Evolutionary conservation across 345 rosid species (phyloP).

Genomic region (Eucalyptus paniculata): DNA sequence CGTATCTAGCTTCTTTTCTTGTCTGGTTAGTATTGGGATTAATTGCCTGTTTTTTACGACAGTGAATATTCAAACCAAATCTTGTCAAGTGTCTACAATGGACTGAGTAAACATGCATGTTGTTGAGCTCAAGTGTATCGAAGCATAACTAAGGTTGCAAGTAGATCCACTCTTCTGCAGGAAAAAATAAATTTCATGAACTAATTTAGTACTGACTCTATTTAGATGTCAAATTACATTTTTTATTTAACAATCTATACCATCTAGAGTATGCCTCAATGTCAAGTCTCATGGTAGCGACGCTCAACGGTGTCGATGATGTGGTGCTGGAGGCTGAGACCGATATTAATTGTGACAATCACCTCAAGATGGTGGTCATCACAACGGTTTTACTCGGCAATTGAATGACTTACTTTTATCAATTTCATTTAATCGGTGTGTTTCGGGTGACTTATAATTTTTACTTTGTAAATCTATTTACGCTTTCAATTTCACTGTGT

Average conservation of each 20-base stretch:
- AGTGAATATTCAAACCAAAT: not conserved
- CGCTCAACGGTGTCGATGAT: not conserved
- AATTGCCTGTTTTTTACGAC: no score
- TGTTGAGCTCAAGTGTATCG: fast-evolving
- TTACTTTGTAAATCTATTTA: no score
- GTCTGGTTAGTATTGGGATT: not conserved
- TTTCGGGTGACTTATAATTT: not conserved
- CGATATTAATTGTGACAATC: not conserved
- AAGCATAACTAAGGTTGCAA: not conserved
- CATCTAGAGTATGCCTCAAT: not conserved
- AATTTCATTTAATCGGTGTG: fast-evolving
- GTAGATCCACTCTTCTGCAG: not conserved
- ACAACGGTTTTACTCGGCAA: not conserved
- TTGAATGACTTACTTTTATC: not conserved
- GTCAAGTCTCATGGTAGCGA: not conserved
- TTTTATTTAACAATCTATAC: not conserved
- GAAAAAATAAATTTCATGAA: not conserved
- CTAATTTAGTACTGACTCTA: not conserved
- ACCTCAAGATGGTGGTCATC: not conserved
- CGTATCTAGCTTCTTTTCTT: fast-evolving
- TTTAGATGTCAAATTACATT: not conserved
- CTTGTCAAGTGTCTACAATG: not conserved
- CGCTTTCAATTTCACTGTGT: not conserved
- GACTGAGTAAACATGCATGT: not conserved
- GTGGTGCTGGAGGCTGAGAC: not conserved